Evolutionary conservation across 495 filamentous ascomycete species (phyloP).

Genomic region (Penicillium verhagenii): DNA sequence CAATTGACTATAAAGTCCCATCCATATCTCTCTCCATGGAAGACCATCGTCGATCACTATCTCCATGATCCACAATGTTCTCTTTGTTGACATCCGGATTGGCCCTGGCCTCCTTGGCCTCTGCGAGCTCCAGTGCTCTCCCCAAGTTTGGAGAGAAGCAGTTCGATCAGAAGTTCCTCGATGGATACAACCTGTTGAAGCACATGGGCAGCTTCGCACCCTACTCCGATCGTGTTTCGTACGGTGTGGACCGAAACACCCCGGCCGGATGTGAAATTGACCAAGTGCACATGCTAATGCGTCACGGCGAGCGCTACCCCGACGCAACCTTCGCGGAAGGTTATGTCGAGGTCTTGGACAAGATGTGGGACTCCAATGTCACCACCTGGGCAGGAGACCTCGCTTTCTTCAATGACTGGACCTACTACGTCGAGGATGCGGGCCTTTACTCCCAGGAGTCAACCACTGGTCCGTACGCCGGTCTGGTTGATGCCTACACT

Average conservation of each 20-base stretch:
- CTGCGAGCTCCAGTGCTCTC: not conserved
- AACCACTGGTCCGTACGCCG: slow-evolving; percentile 51
- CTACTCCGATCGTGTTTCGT: slow-evolving; percentile 16
- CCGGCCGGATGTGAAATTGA: slow-evolving; percentile 21
- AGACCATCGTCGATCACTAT: not conserved
- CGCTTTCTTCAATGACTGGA: slow-evolving; percentile 49
- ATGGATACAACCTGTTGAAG: slow-evolving; percentile 20
- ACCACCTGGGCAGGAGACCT: slow-evolving; percentile 41
- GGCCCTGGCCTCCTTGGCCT: not conserved
- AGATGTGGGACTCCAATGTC: not conserved
- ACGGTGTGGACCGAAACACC: slow-evolving; percentile 20
- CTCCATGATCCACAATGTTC: not conserved
- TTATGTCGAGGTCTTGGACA: not conserved
- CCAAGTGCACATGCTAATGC: slow-evolving; percentile 30
- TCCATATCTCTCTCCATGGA: not conserved
- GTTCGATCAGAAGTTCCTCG: slow-evolving; percentile 15
- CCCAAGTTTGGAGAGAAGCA: slow-evolving; percentile 3
- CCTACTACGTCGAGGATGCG: slow-evolving; percentile 44
- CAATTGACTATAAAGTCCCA: not conserved
- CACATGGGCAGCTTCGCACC: slow-evolving; percentile 17
- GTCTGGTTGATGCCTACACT: slow-evolving; percentile 43
- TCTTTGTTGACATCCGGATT: not conserved
- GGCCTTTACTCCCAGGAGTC: slow-evolving; percentile 24
- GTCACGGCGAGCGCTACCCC: slow-evolving; percentile 55
- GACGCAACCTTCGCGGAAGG: slow-evolving; percentile 17